Evolutionary conservation across 179 eudicot genomes (phyloP), one percentile per base, ranked within the genome.

Genomic region (Sideroxylon spinosum): DNA sequence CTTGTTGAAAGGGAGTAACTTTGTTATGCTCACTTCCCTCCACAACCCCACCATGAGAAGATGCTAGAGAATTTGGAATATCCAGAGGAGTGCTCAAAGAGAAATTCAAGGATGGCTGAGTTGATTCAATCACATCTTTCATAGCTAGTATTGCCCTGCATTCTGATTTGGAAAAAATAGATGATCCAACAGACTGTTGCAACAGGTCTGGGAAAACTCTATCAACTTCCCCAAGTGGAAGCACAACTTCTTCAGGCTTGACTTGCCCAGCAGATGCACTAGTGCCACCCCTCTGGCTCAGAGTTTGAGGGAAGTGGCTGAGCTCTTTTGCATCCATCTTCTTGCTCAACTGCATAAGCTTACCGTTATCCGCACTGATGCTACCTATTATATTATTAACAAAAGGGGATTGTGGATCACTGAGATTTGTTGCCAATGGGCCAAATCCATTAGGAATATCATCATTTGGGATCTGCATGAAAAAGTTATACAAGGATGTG

Each of bases 11-110:
- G 57, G 87, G 62, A 76, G 87, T 81, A 72, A 78, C 74, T 79
- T 85, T 88, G 78, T 70, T 80, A 59, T 79, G 87, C 63, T 90
- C 97, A 78, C 80, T 87, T 78, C 85, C 93, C 64, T 88, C 90
- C 81, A 77, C 81, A 66, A 28, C 50, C 53, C 76, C 80, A 74
- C 82, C 83, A 70, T 81, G 71, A 76, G 83, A 71, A 69, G 83
- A 78, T 25, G 20, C 16, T 22, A 65, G 55, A 72, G 84, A 78
- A 73, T 79, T 86, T 26, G 85, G 76, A 82, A 80, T 79, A 69
- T 83, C 87, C 19, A 84, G 75, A 64, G 81, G 85, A 77, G 81
- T 84, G 32, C 87, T 83, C 63, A 91, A 76, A 68, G 93, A 84
- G 77, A 92, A 86, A 79, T 77, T 85, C 75, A 89, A 80, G 60